Evolutionary conservation across 1,284 basidiomycete species (phyloP).

Genomic region (Boletus smithii): DNA sequence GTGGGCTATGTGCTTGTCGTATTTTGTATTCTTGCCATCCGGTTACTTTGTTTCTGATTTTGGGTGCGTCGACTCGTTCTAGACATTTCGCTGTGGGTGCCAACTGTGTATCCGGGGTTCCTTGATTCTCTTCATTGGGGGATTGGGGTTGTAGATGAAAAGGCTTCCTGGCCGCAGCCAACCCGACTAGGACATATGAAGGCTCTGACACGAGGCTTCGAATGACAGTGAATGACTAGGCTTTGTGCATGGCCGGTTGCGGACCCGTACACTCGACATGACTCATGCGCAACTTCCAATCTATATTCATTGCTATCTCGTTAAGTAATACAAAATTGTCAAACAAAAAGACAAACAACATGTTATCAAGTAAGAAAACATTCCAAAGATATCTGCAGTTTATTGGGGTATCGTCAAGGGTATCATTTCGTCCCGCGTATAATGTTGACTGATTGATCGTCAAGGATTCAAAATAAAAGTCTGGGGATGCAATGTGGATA

Average conservation of each 20-base stretch:
- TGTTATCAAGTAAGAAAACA: conserved; percentile 9
- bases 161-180: conserved; percentile 10
- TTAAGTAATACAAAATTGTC: conserved; percentile 16
- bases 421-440: conserved; percentile 18
- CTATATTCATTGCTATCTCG: background rate
- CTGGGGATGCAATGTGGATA: conserved; percentile 5
- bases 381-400: conserved; percentile 5
- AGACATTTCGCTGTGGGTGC: background rate
- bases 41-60: conserved; percentile 23
- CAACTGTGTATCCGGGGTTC: background rate
- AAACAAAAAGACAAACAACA: background rate
- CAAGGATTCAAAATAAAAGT: background rate
- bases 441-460: conserved; percentile 2
- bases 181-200: conserved; percentile 8
- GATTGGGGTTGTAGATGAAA: too few relatives aligned
- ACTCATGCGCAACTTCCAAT: conserved; percentile 1
- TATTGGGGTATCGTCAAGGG: conserved; percentile 25
- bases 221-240: conserved; percentile 16
- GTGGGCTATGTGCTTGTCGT: conserved; percentile 12
- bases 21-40: conserved; percentile 18
- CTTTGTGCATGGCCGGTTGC: background rate
- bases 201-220: background rate
- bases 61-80: background rate
- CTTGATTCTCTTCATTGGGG: background rate
- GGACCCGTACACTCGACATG: conserved; percentile 2